These are phyloP conservation scores for Amauroascus niger DNA, from an alignment of 2,329 filamentous ascomycete species.

Conservation along the genomic window DNA sequence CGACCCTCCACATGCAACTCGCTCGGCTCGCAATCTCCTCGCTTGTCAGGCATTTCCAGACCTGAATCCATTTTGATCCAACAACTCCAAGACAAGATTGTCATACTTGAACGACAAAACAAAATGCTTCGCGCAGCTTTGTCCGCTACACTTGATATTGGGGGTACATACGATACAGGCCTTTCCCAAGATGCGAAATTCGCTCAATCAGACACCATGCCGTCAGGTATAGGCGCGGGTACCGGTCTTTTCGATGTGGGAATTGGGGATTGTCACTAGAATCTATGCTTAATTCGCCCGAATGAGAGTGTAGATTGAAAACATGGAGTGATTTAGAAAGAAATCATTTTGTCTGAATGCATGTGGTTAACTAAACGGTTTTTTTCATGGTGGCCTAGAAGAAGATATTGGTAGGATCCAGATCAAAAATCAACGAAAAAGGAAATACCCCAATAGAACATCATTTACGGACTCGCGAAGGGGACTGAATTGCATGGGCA, in stretches of 20 bases:
- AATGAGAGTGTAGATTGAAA: background rate
- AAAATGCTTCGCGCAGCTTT: constrained; percentile 36
- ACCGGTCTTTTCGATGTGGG: background rate
- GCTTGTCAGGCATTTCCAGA: background rate
- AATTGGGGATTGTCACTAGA: background rate
- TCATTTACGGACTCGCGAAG: too few relatives aligned
- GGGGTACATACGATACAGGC: constrained; percentile 19
- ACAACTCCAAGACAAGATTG: constrained; percentile 32
- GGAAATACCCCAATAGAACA: too few relatives aligned
- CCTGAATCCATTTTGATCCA: constrained; percentile 13
- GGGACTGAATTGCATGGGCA: too few relatives aligned
- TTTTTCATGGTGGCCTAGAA: too few relatives aligned
- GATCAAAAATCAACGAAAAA: too few relatives aligned
- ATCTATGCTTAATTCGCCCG: background rate
- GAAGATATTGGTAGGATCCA: too few relatives aligned
- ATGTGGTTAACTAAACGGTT: too few relatives aligned
- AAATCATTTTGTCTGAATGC: background rate
- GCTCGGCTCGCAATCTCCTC: background rate
- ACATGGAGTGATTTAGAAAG: background rate
- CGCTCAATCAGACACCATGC: background rate
- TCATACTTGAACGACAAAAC: constrained; percentile 36
- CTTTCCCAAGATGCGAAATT: background rate
- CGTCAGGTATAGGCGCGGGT: background rate
- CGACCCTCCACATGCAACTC: constrained; percentile 5
- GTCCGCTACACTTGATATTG: constrained; percentile 32